Evolutionary conservation across 2,329 filamentous ascomycete genomes (phyloP), one percentile per base, ranked within the genome.

Genomic region (Colletotrichum horii): DNA sequence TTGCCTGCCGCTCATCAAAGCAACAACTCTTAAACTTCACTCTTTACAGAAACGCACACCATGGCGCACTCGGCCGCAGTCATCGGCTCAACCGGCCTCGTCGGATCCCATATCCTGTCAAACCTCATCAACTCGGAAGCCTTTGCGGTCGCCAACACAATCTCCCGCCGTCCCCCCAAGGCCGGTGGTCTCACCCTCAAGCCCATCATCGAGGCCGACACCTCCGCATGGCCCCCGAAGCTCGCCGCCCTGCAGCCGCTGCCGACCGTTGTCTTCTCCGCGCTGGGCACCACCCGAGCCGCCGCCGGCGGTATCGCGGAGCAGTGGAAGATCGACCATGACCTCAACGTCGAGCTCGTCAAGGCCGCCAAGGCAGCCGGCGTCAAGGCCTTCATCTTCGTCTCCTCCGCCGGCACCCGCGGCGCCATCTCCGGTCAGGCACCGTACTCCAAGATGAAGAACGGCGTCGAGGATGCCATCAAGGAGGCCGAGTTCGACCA

Each of bases 281-380:
- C 91, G 2, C 89, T 98, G 1, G 96, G 93, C 74, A 98, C 95
- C 4, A 98, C 96, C 0, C 91, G 92, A 65, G 93, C 88, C 0
- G 88, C 89, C 15, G 96, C 95, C 1, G 96, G 96, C 76, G 89
- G 94, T 73, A 86, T 98, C 78, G 93, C 92, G 32, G 92, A 93
- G 77, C 96, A 98, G 85, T 94, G 95, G 86, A 94, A 94, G 82
- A 94, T 98, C 78, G 96, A 98, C 86, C 91, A 96, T 82, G 95
- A 97, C 81, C 88, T 98, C 60, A 98, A 98, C 84, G 84, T 97
- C 65, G 93, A 93, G 78, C 88, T 98, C 28, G 96, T 95, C 5
- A 89, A 90, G 76, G 92, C 94, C 0, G 95, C 96, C 58, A 95
- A 93, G 81, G 90, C 89, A 6, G 91, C 93, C 1, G 95, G 95